Evolutionary conservation across 345 rosid genomes (phyloP).

Genomic region (Eutrema japonicum): DNA sequence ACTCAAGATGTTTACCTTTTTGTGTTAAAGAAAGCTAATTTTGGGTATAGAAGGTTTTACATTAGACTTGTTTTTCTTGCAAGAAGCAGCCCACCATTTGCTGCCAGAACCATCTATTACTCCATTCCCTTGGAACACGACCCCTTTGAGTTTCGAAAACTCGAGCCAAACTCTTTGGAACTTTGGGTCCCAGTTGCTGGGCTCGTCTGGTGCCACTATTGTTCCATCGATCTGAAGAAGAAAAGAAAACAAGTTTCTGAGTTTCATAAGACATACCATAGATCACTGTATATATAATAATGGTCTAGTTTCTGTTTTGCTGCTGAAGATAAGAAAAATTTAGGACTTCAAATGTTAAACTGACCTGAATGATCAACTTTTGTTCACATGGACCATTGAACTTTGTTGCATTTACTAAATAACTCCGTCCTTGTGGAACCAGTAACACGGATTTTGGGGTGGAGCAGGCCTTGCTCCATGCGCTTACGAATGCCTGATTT

Average conservation of each 20-base stretch:
- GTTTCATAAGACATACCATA: conserved; percentile 9
- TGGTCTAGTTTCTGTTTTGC: conserved; percentile 10
- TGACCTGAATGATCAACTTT: conserved; percentile 79
- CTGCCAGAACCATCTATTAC: conserved; percentile 96
- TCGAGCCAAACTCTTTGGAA: conserved; percentile 79
- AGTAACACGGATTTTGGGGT: conserved; percentile 69
- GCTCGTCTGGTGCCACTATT: conserved; percentile 89
- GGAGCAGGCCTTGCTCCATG: conserved; percentile 80
- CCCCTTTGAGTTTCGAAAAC: conserved; percentile 75
- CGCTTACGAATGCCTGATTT: conserved; percentile 74
- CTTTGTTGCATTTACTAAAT: conserved; percentile 86
- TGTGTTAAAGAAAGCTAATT: conserved; percentile 14
- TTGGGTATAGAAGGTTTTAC: conserved; percentile 46
- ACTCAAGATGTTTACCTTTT: neutral
- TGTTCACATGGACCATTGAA: conserved; percentile 90
- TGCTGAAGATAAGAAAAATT: neutral
- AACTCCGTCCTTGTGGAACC: conserved; percentile 73
- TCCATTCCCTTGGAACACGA: conserved; percentile 81
- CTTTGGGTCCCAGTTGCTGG: conserved; percentile 81
- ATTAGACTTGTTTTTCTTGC: conserved; percentile 90
- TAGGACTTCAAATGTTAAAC: conserved; percentile 8
- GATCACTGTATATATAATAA: neutral
- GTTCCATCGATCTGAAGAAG: conserved; percentile 85
- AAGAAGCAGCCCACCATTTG: conserved; percentile 98
- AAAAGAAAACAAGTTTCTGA: conserved; percentile 12